Conservation (phyloP, 257 asterid genomes). For the Scutellaria barbata region DNA sequence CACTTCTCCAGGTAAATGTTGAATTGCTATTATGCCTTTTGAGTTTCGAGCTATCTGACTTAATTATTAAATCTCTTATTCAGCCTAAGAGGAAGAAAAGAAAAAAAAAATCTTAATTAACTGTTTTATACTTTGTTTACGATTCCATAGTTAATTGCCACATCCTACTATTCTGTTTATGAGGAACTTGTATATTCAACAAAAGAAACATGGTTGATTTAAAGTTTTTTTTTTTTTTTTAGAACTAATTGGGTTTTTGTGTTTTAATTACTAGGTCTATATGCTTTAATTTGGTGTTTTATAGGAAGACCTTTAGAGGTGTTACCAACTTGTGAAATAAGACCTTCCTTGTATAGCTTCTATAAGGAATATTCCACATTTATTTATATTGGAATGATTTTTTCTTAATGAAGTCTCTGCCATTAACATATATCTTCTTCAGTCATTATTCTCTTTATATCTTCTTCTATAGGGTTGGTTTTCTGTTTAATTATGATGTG, state of each 20-base stretch:
- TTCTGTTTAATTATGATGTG: slow-evolving; percentile 1
- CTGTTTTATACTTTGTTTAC: slow-evolving; percentile 9
- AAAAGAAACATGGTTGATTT: background rate
- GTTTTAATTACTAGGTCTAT: slow-evolving; percentile 3
- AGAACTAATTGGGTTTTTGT: slow-evolving; percentile 2
- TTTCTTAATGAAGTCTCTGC: slow-evolving; percentile 1
- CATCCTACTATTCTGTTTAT: slow-evolving; percentile 8
- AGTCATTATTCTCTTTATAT: background rate
- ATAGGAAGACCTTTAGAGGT: background rate
- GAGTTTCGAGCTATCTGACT: slow-evolving; percentile 25
- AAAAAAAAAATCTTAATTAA: background rate
- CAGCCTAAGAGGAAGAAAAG: slow-evolving; percentile 8
- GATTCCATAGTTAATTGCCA: background rate
- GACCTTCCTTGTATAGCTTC: slow-evolving; percentile 5
- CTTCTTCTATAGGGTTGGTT: background rate
- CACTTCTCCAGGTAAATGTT: slow-evolving; percentile 80
- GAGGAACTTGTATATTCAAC: slow-evolving; percentile 20
- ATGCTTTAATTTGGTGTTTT: slow-evolving; percentile 17
- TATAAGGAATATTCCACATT: background rate
- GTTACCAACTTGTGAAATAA: slow-evolving; percentile 12
- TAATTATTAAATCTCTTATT: background rate
- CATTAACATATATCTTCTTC: slow-evolving; percentile 19
- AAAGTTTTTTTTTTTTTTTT: slow-evolving; percentile 5
- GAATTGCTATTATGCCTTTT: slow-evolving; percentile 7
- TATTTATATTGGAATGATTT: background rate